These are phyloP conservation scores for Chaetomiaceae sp. DNA, from an alignment of 2,329 filamentous ascomycete species.

Conservation along the genomic window DNA sequence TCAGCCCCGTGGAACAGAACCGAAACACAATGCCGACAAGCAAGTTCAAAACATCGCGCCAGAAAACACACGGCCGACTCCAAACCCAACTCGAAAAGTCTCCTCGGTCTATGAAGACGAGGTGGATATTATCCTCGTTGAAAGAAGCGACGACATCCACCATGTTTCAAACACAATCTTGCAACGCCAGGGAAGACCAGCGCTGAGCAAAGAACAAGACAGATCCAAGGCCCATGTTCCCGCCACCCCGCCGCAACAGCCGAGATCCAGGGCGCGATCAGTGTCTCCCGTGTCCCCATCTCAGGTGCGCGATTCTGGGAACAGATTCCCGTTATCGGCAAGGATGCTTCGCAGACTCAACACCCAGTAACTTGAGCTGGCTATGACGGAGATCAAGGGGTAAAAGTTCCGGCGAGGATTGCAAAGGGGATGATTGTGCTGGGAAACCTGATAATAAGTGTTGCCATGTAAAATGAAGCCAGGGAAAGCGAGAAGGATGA, in stretches of 20 bases:
- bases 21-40: neutral
- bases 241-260: neutral
- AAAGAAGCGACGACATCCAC: neutral
- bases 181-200: neutral
- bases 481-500: neutral
- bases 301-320: neutral
- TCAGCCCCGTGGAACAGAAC: neutral
- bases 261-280: neutral
- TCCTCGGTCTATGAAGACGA: neutral
- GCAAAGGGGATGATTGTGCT: neutral
- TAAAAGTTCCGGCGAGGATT: too few species aligned
- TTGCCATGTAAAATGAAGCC: too few species aligned
- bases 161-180: neutral
- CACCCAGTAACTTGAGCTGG: neutral
- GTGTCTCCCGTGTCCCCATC: neutral
- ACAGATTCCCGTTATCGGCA: neutral
- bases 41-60: neutral
- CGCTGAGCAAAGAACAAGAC: neutral
- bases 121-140: neutral
- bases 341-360: conserved; percentile 7
- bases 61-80: neutral
- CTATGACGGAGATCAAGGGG: too few species aligned
- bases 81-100: too few species aligned
- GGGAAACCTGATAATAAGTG: too few species aligned
- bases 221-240: conserved; percentile 1